phyloP scores from a whole-genome alignment of 192 early-diverging fungal species.

The Gaertneriomyces semiglobifer region DNA sequence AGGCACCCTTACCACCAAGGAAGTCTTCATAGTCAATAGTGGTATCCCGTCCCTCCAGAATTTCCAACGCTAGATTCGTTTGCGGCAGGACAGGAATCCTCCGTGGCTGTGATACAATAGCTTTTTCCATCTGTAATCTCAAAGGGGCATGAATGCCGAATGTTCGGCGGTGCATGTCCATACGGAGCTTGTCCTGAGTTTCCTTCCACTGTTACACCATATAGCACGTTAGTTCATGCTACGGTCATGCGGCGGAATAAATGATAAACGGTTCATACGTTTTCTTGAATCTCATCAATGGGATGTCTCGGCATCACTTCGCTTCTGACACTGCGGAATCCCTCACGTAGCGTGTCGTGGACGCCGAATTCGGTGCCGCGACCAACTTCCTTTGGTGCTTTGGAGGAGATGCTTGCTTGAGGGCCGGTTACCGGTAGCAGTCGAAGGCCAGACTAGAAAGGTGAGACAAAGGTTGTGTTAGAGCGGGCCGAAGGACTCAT shows the following conservation, averaged over 20 bases:
- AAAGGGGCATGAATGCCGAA: constrained; percentile 92
- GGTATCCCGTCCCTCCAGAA: constrained; percentile 82
- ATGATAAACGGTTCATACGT: constrained; percentile 41
- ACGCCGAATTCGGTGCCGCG: constrained; percentile 63
- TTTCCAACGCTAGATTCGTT: constrained; percentile 74
- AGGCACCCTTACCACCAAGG: constrained; percentile 60
- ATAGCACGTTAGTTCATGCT: neutral
- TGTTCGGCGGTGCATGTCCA: constrained; percentile 72
- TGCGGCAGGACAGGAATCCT: constrained; percentile 54
- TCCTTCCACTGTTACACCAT: constrained; percentile 68
- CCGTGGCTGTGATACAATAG: constrained; percentile 53
- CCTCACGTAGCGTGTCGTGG: constrained; percentile 81
- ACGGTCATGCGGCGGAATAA: neutral
- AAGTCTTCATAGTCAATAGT: constrained; percentile 90
- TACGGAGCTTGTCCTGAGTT: constrained; percentile 77
- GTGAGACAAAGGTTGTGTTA: no score
- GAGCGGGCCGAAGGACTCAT: no score
- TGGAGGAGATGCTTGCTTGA: no score
- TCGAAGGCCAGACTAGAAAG: no score
- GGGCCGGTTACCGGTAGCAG: no score
- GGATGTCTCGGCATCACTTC: constrained; percentile 71
- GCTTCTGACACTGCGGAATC: constrained; percentile 58
- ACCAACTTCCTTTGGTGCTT: constrained; percentile 24
- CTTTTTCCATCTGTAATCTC: constrained; percentile 87
- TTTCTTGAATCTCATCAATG: constrained; percentile 68